phyloP scores from a whole-genome alignment of 2,329 filamentous ascomycete genomes.

The Penicillium frequentans region DNA sequence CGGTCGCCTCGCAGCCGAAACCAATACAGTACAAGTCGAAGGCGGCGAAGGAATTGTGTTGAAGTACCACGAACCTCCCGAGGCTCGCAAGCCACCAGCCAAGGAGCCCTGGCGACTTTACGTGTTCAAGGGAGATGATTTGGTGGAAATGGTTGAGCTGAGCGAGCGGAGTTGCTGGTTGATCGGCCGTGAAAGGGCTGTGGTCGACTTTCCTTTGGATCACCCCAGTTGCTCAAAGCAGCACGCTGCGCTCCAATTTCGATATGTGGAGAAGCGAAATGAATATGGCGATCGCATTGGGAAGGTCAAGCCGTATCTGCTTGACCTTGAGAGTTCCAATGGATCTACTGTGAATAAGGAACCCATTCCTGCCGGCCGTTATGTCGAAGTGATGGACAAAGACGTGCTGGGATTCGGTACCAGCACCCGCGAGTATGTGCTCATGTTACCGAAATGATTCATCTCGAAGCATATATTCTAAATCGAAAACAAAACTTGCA shows the following conservation, averaged over 20 bases:
- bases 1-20: constrained; percentile 81
- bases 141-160: constrained; percentile 80
- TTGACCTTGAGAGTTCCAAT: constrained; percentile 92
- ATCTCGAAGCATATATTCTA: background rate
- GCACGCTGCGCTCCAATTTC: constrained; percentile 92
- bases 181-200: constrained; percentile 73
- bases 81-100: constrained; percentile 81
- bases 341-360: constrained; percentile 82
- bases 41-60: constrained; percentile 68
- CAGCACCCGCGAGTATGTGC: constrained; percentile 90
- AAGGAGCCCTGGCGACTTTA: constrained; percentile 85
- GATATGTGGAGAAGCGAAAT: constrained; percentile 77
- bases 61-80: constrained; percentile 94
- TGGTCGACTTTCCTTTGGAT: constrained; percentile 81
- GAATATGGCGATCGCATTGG: constrained; percentile 84
- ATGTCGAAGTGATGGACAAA: constrained; percentile 81
- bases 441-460: constrained; percentile 66
- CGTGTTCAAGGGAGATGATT: constrained; percentile 80
- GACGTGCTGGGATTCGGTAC: constrained; percentile 87
- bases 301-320: constrained; percentile 80
- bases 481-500: background rate
- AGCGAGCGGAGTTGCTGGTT: constrained; percentile 83
- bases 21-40: constrained; percentile 68
- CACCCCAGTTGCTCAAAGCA: constrained; percentile 95
- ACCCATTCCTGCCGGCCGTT: constrained; percentile 70